Percentiles rank a stretch among this genome's conserved stretches.
phyloP scores from a whole-genome alignment of 192 early-diverging fungal species.

The Lunasporangiospora selenospora region DNA sequence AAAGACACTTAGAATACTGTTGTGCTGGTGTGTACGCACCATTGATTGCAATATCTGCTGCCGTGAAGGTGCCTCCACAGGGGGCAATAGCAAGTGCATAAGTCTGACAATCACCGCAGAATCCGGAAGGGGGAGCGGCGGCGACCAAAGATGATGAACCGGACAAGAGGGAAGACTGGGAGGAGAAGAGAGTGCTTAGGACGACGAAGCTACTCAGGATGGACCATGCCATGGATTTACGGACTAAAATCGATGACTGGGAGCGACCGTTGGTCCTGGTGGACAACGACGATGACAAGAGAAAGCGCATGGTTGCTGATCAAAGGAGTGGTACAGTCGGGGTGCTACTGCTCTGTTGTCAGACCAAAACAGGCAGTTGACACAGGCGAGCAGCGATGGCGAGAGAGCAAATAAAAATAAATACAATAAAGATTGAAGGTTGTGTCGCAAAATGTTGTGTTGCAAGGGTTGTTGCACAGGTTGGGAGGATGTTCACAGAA shows the following conservation, averaged over 20 bases:
- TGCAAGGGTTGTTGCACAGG: no score
- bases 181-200: conserved; percentile 9
- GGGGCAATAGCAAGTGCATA: conserved; percentile 16
- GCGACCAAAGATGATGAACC: neutral
- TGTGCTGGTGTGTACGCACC: conserved; percentile 21
- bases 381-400: no score
- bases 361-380: no score
- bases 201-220: neutral
- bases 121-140: conserved; percentile 12
- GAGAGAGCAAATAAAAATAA: conserved; percentile 1
- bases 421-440: no score
- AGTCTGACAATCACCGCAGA: conserved; percentile 43
- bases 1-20: conserved; percentile 23
- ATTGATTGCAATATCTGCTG: conserved; percentile 11
- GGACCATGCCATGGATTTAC: no score
- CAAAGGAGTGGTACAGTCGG: no score
- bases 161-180: neutral
- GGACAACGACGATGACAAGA: neutral
- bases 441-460: no score
- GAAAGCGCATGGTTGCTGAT: neutral
- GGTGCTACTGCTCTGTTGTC: no score
- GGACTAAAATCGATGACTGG: no score
- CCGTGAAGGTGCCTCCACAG: conserved; percentile 21
- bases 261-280: neutral
- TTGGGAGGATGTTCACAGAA: no score